phyloP scores from a whole-genome alignment of 2,329 filamentous ascomycete genomes.

The Neocatenulostroma microsporum region DNA sequence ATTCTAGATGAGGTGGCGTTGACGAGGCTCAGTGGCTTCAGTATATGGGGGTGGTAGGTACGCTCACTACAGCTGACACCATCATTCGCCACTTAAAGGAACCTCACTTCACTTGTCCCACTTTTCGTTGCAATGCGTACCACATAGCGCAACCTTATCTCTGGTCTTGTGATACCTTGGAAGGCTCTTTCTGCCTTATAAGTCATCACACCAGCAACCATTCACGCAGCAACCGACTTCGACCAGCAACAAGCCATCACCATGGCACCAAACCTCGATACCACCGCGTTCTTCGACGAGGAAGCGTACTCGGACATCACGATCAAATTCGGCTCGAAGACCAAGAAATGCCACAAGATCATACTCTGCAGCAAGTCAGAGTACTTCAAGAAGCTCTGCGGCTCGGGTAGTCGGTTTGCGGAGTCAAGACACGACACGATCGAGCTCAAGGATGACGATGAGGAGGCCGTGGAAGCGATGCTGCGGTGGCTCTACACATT shows the following conservation, averaged over 20 bases:
- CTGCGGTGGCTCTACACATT: constrained; percentile 11
- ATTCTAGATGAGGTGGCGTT: too few species aligned
- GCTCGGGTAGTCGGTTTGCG: constrained; percentile 1
- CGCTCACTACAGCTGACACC: too few species aligned
- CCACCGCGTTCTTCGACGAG: constrained; percentile 7
- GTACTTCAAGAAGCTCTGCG: constrained; percentile 7
- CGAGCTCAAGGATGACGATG: constrained; percentile 8
- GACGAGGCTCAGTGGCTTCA: neutral
- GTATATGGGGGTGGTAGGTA: neutral
- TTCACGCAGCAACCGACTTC: too few species aligned
- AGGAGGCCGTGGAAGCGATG: constrained; percentile 8
- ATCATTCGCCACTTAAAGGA: too few species aligned
- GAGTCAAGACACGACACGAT: constrained; percentile 1
- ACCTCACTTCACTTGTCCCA: too few species aligned
- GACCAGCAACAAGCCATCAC: too few species aligned
- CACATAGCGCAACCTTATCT: too few species aligned
- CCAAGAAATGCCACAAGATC: constrained; percentile 9
- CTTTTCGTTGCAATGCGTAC: too few species aligned
- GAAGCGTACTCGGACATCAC: constrained; percentile 9
- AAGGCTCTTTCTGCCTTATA: too few species aligned
- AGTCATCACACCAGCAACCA: too few species aligned
- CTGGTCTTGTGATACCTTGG: too few species aligned
- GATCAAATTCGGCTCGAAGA: constrained; percentile 3
- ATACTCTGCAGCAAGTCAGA: constrained; percentile 9
- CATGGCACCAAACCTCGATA: too few species aligned